Base-by-base conservation (phyloP, 2,329 filamentous ascomycete genomes). In the Cladosporium sp. region DNA sequence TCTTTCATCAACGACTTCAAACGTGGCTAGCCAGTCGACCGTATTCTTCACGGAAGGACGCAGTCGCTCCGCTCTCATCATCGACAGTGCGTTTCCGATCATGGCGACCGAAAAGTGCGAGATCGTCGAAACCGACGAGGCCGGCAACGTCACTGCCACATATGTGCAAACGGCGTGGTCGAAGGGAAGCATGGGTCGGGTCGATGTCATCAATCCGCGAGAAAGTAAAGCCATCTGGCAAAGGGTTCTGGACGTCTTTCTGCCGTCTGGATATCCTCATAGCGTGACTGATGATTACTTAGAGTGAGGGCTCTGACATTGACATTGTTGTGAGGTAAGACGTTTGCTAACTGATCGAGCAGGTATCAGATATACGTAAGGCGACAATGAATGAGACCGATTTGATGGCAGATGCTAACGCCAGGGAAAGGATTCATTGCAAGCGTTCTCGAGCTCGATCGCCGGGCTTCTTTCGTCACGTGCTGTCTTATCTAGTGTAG, bases 241-340 rank as follows among this genome's bases (percentile, higher is more conserved):
- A 64, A 71, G 62, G 56, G 61, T 83, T 1, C 70, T 91, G 40
- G 86, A 90, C 64, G 83, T 92, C 25, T 96, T 96, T 69, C 80
- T 96, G 1, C 92, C 92, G 0, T 86, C 89, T 1, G 91, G 91
- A n/a, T 97, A 88, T 72, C 92, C 91, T 0, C 83, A 91, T 64
- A 94, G 87, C 49, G 92, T 97, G 28, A 93, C 88, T 1, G 77
- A 83, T 13, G 91, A 97, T 73, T 97, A 97, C 73, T 78, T 91
- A 4, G 80, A 87, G 76, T 95, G 83, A 71, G 86, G 73, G 81
- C 19, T 32, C 8, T n/a, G n/a, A 5, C 20, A 17, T 17, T 17
- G 15, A 17, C 20, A 19, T 9, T 15, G 40, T 12, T 7, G 35
- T 12, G 3, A 42, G 39, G 32, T 37, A 28, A 40, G 39, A 12